Evolutionary conservation across 176 grass and related monocot species (phyloP).

Genomic region (Guadua angustifolia): DNA sequence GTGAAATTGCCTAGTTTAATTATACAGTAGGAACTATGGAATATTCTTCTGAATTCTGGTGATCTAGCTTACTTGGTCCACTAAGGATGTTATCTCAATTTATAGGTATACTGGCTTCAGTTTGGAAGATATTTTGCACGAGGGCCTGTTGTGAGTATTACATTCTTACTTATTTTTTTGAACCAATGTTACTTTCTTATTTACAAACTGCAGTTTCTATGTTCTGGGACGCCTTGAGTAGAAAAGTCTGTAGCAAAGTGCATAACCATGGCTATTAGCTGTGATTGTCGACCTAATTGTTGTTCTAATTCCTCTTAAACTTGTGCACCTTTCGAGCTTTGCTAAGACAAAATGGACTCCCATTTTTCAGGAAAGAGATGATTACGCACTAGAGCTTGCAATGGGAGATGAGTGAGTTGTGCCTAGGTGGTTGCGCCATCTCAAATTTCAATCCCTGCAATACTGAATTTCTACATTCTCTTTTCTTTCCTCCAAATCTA

Average conservation of each 20-base stretch:
- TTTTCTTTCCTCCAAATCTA: conserved; percentile 2
- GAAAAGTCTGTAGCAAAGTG: background rate
- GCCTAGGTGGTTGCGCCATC: conserved; percentile 18
- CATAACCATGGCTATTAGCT: background rate
- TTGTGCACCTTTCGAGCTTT: background rate
- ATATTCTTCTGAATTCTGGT: conserved; percentile 27
- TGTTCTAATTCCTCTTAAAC: background rate
- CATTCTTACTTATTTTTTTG: too few species aligned
- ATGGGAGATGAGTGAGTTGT: conserved; percentile 77
- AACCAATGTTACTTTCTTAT: background rate
- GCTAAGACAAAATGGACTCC: background rate
- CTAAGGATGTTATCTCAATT: conserved; percentile 29
- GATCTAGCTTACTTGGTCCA: background rate
- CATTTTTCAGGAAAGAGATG: conserved; percentile 77
- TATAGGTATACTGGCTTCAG: conserved; percentile 95
- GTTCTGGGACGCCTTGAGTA: background rate
- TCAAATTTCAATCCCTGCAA: background rate
- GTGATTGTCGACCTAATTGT: background rate
- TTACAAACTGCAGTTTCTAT: background rate
- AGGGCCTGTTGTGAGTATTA: conserved; percentile 80
- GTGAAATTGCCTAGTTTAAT: background rate
- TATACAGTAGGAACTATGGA: background rate
- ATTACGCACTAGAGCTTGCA: conserved; percentile 90
- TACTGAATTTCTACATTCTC: background rate
- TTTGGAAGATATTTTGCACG: conserved; percentile 97